Conservation (phyloP, 768 basidiomycete species). For the Tricholoma matsutake region DNA sequence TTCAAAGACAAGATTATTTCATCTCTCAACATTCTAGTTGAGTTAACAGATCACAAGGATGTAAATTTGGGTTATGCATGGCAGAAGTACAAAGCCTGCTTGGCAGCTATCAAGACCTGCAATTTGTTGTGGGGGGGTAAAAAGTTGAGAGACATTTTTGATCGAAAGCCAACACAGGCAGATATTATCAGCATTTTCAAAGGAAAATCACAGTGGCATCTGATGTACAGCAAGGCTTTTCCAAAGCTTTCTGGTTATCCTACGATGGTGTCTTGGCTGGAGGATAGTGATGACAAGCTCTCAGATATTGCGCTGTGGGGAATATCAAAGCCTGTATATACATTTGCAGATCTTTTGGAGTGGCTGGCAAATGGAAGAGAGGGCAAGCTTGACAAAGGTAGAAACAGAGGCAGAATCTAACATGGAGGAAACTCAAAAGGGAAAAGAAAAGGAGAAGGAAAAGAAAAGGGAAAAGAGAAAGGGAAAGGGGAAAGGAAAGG, state of each 20-base stretch:
- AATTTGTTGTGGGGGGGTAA: neutral
- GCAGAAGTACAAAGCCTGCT: neutral
- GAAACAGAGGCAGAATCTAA: neutral
- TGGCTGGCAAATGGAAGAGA: too few relatives aligned
- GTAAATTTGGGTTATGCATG: neutral
- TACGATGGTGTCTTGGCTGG: neutral
- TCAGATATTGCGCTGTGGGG: too few relatives aligned
- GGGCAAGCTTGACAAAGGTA: too few relatives aligned
- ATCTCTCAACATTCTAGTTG: neutral
- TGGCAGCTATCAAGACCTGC: neutral
- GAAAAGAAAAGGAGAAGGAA: neutral
- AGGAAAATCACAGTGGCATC: too few relatives aligned
- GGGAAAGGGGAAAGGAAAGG: neutral
- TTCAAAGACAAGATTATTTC: neutral
- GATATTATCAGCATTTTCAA: too few relatives aligned
- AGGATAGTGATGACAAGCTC: neutral
- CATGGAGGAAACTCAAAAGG: neutral
- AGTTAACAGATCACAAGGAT: neutral
- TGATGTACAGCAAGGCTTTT: too few relatives aligned
- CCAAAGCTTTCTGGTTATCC: too few relatives aligned
- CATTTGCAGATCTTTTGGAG: too few relatives aligned
- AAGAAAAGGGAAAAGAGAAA: neutral
- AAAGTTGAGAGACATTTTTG: neutral
- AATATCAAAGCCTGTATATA: too few relatives aligned
- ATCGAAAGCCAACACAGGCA: too few relatives aligned